Conservation (phyloP, 805 yeast genomes). For the Pichia heedii region DNA sequence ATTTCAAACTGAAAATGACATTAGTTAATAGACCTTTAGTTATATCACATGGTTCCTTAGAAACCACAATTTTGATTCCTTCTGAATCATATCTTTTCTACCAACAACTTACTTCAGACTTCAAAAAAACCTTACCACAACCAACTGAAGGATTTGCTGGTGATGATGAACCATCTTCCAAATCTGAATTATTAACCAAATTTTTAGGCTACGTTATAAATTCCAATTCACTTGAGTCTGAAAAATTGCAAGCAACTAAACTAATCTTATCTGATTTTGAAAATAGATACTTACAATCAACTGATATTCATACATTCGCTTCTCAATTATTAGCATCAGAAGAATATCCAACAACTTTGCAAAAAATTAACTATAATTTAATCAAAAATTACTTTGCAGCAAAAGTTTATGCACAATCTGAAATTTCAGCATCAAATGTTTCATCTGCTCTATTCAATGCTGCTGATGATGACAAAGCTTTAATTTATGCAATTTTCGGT, state of each 20-base stretch:
- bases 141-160: conserved; percentile 78
- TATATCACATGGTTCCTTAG: conserved; percentile 77
- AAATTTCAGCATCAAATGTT: conserved; percentile 3
- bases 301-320: conserved; percentile 85
- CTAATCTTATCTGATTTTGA: conserved; percentile 78
- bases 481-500: conserved; percentile 84
- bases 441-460: conserved; percentile 47
- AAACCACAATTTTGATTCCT: conserved; percentile 83
- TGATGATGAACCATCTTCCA: conserved; percentile 81
- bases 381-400: conserved; percentile 66
- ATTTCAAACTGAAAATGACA: conserved; percentile 8
- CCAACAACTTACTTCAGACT: conserved; percentile 83
- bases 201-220: conserved; percentile 64
- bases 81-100: conserved; percentile 68
- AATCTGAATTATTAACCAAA: conserved; percentile 75
- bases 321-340: conserved; percentile 54
- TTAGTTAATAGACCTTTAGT: conserved; percentile 61
- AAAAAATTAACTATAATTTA: conserved; percentile 59
- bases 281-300: conserved; percentile 60
- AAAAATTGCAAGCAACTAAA: conserved; percentile 49
- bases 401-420: conserved; percentile 23
- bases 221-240: conserved; percentile 20
- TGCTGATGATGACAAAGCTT: conserved; percentile 46
- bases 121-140: conserved; percentile 64
- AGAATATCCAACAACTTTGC: conserved; percentile 53